Base-by-base conservation (phyloP, 2,329 filamentous ascomycete species). In the Waltergamsia citrina region DNA sequence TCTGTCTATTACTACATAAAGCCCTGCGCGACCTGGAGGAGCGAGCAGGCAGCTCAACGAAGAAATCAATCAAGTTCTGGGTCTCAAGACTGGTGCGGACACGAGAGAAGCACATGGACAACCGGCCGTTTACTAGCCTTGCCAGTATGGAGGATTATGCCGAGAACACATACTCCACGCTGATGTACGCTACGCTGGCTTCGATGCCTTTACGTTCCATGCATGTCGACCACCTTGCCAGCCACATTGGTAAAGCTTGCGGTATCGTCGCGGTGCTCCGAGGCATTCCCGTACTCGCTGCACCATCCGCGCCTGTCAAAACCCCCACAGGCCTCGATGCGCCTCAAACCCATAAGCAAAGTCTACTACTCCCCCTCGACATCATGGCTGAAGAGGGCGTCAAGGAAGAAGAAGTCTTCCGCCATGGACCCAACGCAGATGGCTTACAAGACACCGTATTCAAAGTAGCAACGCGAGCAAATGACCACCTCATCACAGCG, bases 401-500 rank as follows among this genome's bases (percentile, higher is more conserved):
- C 1, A 77, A 77, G 34, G 90, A 96, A 53, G 92, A 98, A 53
- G 85, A 94, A 28, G 81, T 98, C 0, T 84, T 94, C 39, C 74
- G 90, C 7, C 69, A 78, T 27, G 90, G 88, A 0, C 78, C 82
- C 0, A 62, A 74, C n/a, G 90, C 90, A 0, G 67, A 76, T 1
- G 88, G 88, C 0, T 67, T 96, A 14, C 78, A 83, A 40, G 90
- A 98, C 56, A 90, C 88, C 4, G 77, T 96, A 1, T 98, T 96
- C 57, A 72, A 77, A 4, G 85, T 98, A 11, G 92, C 92, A 1
- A 98, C 92, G 0, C 75, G 90, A 24, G 92, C 92, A 6, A 93
- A 93, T 50, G 92, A 98, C 53, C 92, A 98, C 57, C 66, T 98
- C 22, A 94, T 95, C 45, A 96, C 90, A 0, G 90, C 84, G 3